Conservation (phyloP, 495 filamentous ascomycete genomes). For the Penicillium paradoxum region DNA sequence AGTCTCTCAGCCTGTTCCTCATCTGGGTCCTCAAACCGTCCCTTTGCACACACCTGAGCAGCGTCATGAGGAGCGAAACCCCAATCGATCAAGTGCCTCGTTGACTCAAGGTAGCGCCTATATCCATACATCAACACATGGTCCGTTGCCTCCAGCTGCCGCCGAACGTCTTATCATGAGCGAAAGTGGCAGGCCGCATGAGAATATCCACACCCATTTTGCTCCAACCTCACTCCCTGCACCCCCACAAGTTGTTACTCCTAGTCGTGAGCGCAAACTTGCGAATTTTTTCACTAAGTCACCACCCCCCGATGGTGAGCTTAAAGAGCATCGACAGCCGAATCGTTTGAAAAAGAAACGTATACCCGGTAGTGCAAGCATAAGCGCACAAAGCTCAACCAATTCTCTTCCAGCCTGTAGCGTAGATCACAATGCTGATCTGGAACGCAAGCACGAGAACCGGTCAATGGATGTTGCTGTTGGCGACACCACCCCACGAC, state of each 20-base stretch:
- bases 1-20: neutral
- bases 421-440: constrained; percentile 21
- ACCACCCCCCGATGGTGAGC: constrained; percentile 50
- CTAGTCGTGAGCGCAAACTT: constrained; percentile 63
- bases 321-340: constrained; percentile 56
- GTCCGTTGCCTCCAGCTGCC: constrained; percentile 25
- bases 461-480: constrained; percentile 16
- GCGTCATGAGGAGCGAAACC: neutral
- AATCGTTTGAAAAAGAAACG: constrained; percentile 86
- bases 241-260: constrained; percentile 51
- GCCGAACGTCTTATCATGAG: constrained; percentile 19
- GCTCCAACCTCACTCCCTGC: constrained; percentile 26
- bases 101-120: constrained; percentile 18
- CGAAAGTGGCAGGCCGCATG: constrained; percentile 42
- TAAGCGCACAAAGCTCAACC: constrained; percentile 81
- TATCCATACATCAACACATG: constrained; percentile 36
- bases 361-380: constrained; percentile 64
- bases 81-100: neutral
- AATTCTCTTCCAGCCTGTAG: constrained; percentile 56
- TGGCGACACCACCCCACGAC: constrained; percentile 32
- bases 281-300: constrained; percentile 66
- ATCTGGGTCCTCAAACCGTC: neutral
- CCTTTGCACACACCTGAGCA: neutral
- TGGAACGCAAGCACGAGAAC: constrained; percentile 16
- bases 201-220: constrained; percentile 32